Base-by-base conservation (phyloP, 2,329 filamentous ascomycete species). In the Zelopaecilomyces penicillatus region DNA sequence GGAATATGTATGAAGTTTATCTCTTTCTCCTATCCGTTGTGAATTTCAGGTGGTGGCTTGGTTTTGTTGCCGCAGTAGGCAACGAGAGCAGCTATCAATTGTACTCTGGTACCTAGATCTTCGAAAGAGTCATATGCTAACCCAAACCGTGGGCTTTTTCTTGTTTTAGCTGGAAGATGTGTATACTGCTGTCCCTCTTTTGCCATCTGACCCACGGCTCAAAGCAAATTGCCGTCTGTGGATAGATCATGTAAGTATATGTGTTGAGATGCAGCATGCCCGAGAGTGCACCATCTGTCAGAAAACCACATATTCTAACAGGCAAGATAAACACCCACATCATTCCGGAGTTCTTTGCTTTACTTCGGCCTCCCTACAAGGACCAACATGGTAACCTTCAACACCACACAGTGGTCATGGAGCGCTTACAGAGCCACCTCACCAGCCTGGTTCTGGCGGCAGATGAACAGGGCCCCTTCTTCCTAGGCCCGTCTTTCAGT, bases 221-320 rank as follows among this genome's bases (percentile, higher is more conserved):
- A 80, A 82, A 52, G 88, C 89, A 2, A 79, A 85, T 45, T 87
- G 80, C 47, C 78, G 88, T 37, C 65, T 93, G 7, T 95, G 88
- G 88, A 75, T 80, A 28, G 84, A 91, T 52, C 86, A 93, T 68
- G 81, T 87, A 65, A 62, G 76, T 60, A 29, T 34, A 12, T 30
- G 28, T 19, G 19, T 19, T 19, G 19, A 3, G 19, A 19, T 19
- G 19, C 19, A 19, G 19, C 19, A 19, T 19, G 3, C 29, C 26
- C 6, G 6, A 3, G 4, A 7, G 5, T 19, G 5, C 19, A 11
- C 5, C 12, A n/a, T 6, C 11, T 4, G 32, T 6, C 38, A n/a
- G 8, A 3, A 30, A n/a, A 29, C n/a, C 38, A 11, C 3, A 19
- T 19, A 19, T 39, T 40, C 28, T 6, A 35, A 40, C 6, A 12